Conservation (phyloP, 2,329 filamentous ascomycete species). For the Ophiostoma himal-ulmi region DNA sequence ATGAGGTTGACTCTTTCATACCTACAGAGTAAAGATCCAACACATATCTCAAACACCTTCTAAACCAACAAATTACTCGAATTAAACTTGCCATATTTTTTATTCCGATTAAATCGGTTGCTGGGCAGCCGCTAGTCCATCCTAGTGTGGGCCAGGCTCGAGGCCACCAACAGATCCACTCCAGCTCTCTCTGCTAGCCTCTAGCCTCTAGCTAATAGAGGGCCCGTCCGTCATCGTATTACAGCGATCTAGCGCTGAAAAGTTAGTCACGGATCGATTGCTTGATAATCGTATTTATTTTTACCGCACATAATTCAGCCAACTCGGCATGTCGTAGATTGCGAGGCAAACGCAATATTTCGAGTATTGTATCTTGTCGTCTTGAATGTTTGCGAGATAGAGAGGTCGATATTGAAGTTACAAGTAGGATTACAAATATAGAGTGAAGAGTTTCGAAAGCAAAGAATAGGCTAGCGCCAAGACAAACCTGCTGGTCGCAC, state of each 20-base stretch:
- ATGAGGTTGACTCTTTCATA: background rate
- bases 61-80: background rate
- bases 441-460: background rate
- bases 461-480: background rate
- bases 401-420: too few relatives aligned
- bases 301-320: background rate
- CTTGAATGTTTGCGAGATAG: too few relatives aligned
- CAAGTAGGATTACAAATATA: background rate
- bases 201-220: background rate
- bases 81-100: background rate
- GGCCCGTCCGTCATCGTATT: background rate
- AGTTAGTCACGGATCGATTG: background rate
- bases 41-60: background rate
- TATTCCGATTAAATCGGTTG: conserved; percentile 13
- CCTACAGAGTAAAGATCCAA: background rate
- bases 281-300: background rate
- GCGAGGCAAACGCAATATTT: background rate
- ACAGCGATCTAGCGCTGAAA: background rate
- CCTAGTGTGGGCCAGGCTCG: conserved; percentile 9
- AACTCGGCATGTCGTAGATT: background rate
- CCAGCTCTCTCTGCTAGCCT: background rate
- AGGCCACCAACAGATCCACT: conserved; percentile 12
- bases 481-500: conserved; percentile 3
- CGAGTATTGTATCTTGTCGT: too few relatives aligned
- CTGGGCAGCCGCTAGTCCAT: conserved; percentile 19